Base-by-base conservation (phyloP, 805 yeast species). In the Saturnispora silvae region DNA sequence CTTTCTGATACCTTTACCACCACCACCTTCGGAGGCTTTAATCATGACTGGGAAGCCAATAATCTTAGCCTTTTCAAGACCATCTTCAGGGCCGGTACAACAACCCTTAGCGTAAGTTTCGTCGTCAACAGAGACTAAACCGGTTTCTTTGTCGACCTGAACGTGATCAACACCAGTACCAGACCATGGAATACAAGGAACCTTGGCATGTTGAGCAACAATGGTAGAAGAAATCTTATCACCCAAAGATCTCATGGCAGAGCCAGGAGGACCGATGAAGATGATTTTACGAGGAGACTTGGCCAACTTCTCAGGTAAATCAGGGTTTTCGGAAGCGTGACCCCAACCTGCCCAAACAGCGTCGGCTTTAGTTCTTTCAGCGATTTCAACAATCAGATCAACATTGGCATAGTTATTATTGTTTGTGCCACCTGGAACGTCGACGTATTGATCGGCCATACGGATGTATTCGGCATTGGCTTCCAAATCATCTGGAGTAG, bases 261-360 rank as follows among this genome's bases (percentile, higher is more conserved):
- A 79, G 29, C 96, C 97, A 47, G 99, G 98, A 44, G 99, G 99
- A 47, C 99, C 99, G 59, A 92, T 92, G 55, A 92, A 92, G 39
- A 92, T 70, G 52, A 94, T 81, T 54, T 73, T 82, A 60, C 85
- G 81, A 43, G 87, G 85, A 15, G 96, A 85, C n/a, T 80, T 79
- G 13, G 97, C 96, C 58, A 92, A 70, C 61, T 72, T 76, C 62
- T 92, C 98, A 20, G 99, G 99, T 47, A 92, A 73, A 33, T 67
- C 60, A 20, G 99, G 99, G 64, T 94, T 89, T 67, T 92, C 99
- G n/a, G 96, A 84, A 20, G 99, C 99, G 59, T 94, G 98, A 53
- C 99, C 99, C 99, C 99, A 92, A 53, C 99, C 99, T 25, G 99
- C 99, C 99, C 99, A 92, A 41, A 92, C 99, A 19, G 98, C 99